Evolutionary conservation across 1,139 yeast species (phyloP).

Genomic region (Hyphopichia wangnamkhiaoensis): DNA sequence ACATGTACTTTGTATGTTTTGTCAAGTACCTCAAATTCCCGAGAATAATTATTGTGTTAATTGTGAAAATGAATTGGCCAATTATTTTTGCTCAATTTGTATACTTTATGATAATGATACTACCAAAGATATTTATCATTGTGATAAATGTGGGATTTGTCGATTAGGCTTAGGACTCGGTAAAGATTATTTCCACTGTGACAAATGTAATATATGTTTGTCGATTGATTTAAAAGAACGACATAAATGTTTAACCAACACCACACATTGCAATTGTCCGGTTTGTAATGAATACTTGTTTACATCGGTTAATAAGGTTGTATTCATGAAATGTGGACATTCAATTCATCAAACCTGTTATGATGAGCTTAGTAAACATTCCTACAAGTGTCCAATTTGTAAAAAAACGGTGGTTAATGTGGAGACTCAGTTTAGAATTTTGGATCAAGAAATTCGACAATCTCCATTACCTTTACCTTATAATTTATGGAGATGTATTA

Average conservation of each 20-base stretch:
- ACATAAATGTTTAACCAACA: conserved; percentile 82
- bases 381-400: conserved; percentile 90
- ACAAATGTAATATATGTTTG: conserved; percentile 87
- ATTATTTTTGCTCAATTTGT: conserved; percentile 77
- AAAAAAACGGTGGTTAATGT: conserved; percentile 81
- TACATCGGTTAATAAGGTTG: conserved; percentile 81
- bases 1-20: conserved; percentile 78
- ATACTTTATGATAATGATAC: conserved; percentile 83
- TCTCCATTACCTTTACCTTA: conserved; percentile 84
- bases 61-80: conserved; percentile 69
- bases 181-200: conserved; percentile 87
- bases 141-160: conserved; percentile 91
- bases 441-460: conserved; percentile 77
- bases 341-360: conserved; percentile 87
- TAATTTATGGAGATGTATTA: conserved; percentile 70
- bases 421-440: conserved; percentile 82
- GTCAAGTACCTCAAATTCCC: conserved; percentile 75
- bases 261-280: conserved; percentile 91
- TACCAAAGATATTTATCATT: conserved; percentile 81
- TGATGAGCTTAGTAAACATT: conserved; percentile 73
- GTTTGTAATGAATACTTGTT: conserved; percentile 91
- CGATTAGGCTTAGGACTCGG: conserved; percentile 86
- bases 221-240: conserved; percentile 74
- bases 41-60: conserved; percentile 60
- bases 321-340: conserved; percentile 93